These are phyloP conservation scores for Solanum peruvianum DNA, from an alignment of 257 asterid genomes.

Conservation along the genomic window DNA sequence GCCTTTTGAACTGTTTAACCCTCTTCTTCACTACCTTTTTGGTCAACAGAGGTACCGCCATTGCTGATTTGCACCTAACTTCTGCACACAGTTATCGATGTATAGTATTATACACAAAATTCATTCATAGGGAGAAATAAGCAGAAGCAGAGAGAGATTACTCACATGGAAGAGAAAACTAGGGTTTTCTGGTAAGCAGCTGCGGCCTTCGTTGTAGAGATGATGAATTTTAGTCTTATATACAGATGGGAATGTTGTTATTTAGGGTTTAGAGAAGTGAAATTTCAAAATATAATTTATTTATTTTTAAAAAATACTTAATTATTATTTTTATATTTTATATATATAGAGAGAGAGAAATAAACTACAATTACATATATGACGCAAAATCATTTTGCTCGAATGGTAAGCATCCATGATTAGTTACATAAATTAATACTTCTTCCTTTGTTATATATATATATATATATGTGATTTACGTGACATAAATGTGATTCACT, in stretches of 20 bases:
- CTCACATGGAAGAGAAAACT: neutral
- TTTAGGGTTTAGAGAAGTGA: neutral
- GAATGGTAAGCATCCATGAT: neutral
- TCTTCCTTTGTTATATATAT: too few relatives aligned
- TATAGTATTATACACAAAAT: neutral
- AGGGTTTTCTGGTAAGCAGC: neutral
- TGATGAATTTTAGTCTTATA: neutral
- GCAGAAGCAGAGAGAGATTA: neutral
- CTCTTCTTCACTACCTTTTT: neutral
- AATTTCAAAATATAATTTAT: neutral
- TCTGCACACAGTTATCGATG: neutral
- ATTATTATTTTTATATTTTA: too few relatives aligned
- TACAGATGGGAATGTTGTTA: neutral
- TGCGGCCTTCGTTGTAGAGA: neutral
- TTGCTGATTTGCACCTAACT: neutral
- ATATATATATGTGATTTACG: neutral
- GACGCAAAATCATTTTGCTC: neutral
- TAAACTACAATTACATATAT: neutral
- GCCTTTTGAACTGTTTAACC: neutral
- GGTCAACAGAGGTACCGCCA: neutral
- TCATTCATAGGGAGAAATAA: neutral
- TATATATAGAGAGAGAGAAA: neutral
- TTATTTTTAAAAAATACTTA: neutral
- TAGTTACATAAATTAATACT: too few relatives aligned
- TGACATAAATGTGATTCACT: neutral